These are phyloP conservation scores for Panicum virgatum DNA, from an alignment of 202 grass and related monocot genomes.

Conservation along the genomic window DNA sequence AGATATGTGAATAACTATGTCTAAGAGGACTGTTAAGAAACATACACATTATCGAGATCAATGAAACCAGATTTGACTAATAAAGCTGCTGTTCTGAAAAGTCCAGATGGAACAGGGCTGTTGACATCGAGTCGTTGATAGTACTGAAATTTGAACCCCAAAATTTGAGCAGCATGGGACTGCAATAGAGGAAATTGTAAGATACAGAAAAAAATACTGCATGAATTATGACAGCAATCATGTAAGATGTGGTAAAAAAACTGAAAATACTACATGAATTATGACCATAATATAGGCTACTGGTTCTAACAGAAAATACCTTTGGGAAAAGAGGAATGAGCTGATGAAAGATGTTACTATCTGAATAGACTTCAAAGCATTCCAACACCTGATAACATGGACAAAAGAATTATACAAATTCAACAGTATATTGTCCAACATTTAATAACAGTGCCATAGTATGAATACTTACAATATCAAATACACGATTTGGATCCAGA, in stretches of 20 bases:
- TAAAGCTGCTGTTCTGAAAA: slow-evolving; percentile 80
- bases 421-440: not conserved
- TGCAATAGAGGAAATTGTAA: slow-evolving; percentile 48
- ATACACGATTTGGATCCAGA: slow-evolving; percentile 94
- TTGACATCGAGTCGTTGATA: slow-evolving; percentile 95
- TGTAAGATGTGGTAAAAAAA: not conserved
- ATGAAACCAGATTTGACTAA: slow-evolving; percentile 91
- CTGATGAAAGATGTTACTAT: slow-evolving; percentile 75
- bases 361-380: slow-evolving; percentile 92
- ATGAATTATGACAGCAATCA: slow-evolving; percentile 1
- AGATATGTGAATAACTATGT: slow-evolving; percentile 4
- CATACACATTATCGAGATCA: slow-evolving; percentile 92
- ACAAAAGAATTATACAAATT: slow-evolving; percentile 29
- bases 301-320: slow-evolving; percentile 50
- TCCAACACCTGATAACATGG: slow-evolving; percentile 75
- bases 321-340: slow-evolving; percentile 99
- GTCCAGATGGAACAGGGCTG: slow-evolving; percentile 63
- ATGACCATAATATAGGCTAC: slow-evolving; percentile 9
- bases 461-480: slow-evolving; percentile 92
- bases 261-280: not conserved
- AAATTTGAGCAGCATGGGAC: slow-evolving; percentile 96
- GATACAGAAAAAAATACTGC: not conserved
- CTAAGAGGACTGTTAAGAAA: slow-evolving; percentile 5
- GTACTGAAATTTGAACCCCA: slow-evolving; percentile 99
- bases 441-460: slow-evolving; percentile 6